Percentiles rank a stretch among this genome's conserved stretches.
Conservation (phyloP, 495 filamentous ascomycete genomes). For the Polyplosphaeria fusca region DNA sequence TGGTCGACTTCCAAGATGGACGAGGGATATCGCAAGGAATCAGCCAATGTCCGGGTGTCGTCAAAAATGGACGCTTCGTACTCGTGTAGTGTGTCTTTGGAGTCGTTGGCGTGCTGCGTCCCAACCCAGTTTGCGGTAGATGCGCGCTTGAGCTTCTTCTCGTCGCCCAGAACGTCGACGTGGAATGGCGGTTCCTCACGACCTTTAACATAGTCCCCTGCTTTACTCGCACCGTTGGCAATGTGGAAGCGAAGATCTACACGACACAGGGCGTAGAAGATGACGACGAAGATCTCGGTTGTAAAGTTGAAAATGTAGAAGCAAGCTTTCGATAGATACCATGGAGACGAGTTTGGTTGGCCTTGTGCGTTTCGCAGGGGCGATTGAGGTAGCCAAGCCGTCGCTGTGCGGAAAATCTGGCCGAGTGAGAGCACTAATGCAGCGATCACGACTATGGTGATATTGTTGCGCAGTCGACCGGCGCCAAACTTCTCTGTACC, state of each 20-base stretch:
- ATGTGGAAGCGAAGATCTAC: slow-evolving; percentile 74
- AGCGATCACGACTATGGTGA: slow-evolving; percentile 27
- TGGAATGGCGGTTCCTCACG: not conserved
- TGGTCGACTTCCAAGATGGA: slow-evolving; percentile 22
- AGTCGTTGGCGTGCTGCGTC: not conserved
- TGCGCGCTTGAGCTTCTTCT: slow-evolving; percentile 17
- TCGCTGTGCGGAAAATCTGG: slow-evolving; percentile 29
- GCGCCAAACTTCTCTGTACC: slow-evolving; percentile 35
- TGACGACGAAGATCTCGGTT: slow-evolving; percentile 67
- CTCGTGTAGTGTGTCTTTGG: slow-evolving; percentile 15
- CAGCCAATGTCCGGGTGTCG: slow-evolving; percentile 15
- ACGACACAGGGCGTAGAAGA: slow-evolving; percentile 58
- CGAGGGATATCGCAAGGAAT: slow-evolving; percentile 22
- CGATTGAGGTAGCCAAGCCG: slow-evolving; percentile 24
- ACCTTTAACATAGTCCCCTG: slow-evolving; percentile 17
- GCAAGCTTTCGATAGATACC: slow-evolving; percentile 37
- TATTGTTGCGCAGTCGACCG: slow-evolving; percentile 33
- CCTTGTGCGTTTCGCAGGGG: slow-evolving; percentile 23
- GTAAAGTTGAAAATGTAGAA: slow-evolving; percentile 76
- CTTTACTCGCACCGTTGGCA: slow-evolving; percentile 44
- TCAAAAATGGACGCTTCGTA: slow-evolving; percentile 19
- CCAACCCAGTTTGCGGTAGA: not conserved
- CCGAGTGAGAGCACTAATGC: slow-evolving; percentile 30
- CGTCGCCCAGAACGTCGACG: slow-evolving; percentile 10
- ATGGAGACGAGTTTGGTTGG: slow-evolving; percentile 15